Evolutionary conservation across 2,329 filamentous ascomycete species (phyloP), one percentile per base, ranked within the genome.

Genomic region (Penicillium sp.): DNA sequence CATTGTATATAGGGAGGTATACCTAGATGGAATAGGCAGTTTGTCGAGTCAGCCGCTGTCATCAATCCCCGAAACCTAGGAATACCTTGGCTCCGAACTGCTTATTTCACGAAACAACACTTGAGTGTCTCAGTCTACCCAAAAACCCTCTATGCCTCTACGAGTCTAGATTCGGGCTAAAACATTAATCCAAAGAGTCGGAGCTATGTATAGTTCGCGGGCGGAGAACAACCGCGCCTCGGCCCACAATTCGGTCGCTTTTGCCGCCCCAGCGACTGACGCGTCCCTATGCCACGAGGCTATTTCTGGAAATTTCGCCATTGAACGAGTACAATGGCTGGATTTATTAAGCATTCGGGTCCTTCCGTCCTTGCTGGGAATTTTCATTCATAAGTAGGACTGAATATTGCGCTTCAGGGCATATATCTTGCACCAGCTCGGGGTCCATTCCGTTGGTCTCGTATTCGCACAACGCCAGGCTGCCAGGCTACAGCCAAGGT

Each of bases 201-300:
- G 51, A 58, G 56, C 66, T 63, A 66, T 63, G 56, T 65, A 66
- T 66, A 65, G 64, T 56, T 60, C 59, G 44, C 51, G 50, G 65
- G 63, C 57, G 59, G 58, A 53, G 55, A 56, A 60, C 56, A 56
- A 51, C 38, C 28, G 28, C 45, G 26, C 28, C 47, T 26, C 37
- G 53, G 49, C 60, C 60, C 53, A 57, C 56, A 56, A 58, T 51
- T 58, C 53, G 55, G 44, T 61, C 57, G 58, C 53, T 55, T 66
- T 40, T 53, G 10, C 47, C 47, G 56, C 51, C 56, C 57, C 55
- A 59, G 24, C 47, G 63, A 65, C 58, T 66, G 67, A 68, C 67
- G 67, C 62, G 65, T 63, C 63, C 51, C 40, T n/a, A 3, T 17
- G 47, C 35, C 30, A 35, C 15, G 6, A 38, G 5, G 13, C 33